Base-by-base conservation (phyloP, 768 basidiomycete genomes). In the Austroboletus eburneus region DNA sequence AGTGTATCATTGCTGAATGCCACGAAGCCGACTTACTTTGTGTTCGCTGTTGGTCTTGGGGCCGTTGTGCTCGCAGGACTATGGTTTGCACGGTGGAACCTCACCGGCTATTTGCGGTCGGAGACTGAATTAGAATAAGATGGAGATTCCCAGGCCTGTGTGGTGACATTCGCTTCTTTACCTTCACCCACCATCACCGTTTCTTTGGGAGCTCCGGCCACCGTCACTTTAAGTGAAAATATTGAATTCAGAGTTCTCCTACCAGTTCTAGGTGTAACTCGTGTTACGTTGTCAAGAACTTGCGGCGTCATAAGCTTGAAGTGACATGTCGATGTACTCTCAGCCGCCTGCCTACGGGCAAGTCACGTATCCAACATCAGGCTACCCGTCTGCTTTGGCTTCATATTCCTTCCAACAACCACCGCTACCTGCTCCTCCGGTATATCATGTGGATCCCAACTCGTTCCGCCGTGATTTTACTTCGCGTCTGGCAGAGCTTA, bases 401-500 rank as follows among this genome's bases (percentile, higher is more conserved):
- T 59, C 61, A 58, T 76, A 73, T 64, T 70, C 76, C 57, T 77
- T 75, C 49, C 73, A 75, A 30, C 73, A 71, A 50, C 70, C 72
- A 29, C 71, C 75, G 36, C 69, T 67, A 44, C 64, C 70, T 32
- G 61, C 62, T 4, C 52, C 72, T 40, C 66, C 72, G 37, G 70
- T 73, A 54, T 75, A 74, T 58, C 67, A 69, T 62, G 66, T 79
- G 62, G 85, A 89, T 64, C 80, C 86, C 24, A 75, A 74, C 66
- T 71, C 77, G 32, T 91, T 91, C 64, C 81, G 91, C 55, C 80
- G 82, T 69, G 89, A 91, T 70, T 91, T 85, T 68, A 61, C 78
- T 45, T 64, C 71, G 34, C 82, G 87, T 51, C 81, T 96, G 45
- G 72, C 79, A 58, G 81, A 85, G 53, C 84, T 99, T 52, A 90